These are phyloP conservation scores for Pestalotiopsis sp. DNA, from an alignment of 2,329 filamentous ascomycete species.

Conservation along the genomic window DNA sequence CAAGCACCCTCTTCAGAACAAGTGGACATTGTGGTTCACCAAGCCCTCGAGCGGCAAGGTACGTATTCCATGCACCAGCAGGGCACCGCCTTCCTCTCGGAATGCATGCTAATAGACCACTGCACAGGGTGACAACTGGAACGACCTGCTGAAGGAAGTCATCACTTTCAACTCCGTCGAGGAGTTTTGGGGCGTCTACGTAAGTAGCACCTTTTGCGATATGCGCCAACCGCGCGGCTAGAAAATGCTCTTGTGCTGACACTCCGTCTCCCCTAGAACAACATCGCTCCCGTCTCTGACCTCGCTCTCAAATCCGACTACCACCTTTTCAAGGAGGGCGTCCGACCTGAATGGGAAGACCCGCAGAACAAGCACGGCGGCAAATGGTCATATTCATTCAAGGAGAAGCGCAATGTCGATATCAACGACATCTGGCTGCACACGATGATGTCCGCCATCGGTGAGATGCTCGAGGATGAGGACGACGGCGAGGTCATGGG, in stretches of 20 bases:
- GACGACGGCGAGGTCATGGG: conserved; percentile 98
- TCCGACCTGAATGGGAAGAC: conserved; percentile 98
- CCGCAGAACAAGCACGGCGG: conserved; percentile 98
- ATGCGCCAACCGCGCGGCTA: too few species aligned
- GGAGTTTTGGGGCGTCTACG: conserved; percentile 99
- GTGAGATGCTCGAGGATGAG: conserved; percentile 95
- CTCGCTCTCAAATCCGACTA: conserved; percentile 98
- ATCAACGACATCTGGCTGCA: conserved; percentile 97
- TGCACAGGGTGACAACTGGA: conserved; percentile 91
- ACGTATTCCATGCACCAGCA: conserved; percentile 28
- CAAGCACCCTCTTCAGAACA: conserved; percentile 96
- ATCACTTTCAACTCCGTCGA: conserved; percentile 98
- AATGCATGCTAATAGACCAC: conserved; percentile 11
- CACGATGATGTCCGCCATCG: conserved; percentile 94
- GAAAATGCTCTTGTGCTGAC: neutral
- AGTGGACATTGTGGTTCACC: conserved; percentile 99
- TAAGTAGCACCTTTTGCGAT: conserved; percentile 52
- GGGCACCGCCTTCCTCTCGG: neutral
- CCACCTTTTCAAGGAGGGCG: conserved; percentile 97
- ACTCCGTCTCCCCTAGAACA: conserved; percentile 71
- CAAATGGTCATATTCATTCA: conserved; percentile 98
- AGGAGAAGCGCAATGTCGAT: conserved; percentile 88
- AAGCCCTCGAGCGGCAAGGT: conserved; percentile 97
- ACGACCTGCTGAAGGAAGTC: conserved; percentile 95
- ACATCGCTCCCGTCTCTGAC: conserved; percentile 94